A percentile compares a stretch with the other conserved stretches of the same genome.
These are phyloP conservation scores for Lipomyces sp. DNA, from an alignment of 805 yeast species.

Conservation along the genomic window DNA sequence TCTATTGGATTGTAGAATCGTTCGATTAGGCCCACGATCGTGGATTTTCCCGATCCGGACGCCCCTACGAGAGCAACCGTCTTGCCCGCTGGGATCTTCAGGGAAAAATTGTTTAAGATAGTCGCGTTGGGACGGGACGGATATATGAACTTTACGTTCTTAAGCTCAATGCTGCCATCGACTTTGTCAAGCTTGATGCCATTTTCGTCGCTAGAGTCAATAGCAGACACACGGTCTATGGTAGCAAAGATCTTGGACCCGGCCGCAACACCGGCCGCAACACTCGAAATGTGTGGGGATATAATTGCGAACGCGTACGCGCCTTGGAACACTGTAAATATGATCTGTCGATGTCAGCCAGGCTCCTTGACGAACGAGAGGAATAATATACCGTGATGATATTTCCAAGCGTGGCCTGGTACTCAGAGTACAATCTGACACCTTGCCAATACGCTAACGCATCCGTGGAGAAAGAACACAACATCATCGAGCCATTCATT, in stretches of 20 bases:
- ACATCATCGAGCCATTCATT: conserved; percentile 44
- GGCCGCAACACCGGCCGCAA: conserved; percentile 48
- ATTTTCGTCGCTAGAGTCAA: conserved; percentile 41
- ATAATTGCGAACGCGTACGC: conserved; percentile 49
- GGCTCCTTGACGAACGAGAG: neutral
- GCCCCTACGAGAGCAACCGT: conserved; percentile 95
- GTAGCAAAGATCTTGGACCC: conserved; percentile 48
- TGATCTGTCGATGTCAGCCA: conserved; percentile 8
- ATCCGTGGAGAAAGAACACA: conserved; percentile 37
- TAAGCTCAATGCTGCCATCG: conserved; percentile 73
- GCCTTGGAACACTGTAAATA: conserved; percentile 49
- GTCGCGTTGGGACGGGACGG: conserved; percentile 77
- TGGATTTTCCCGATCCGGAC: conserved; percentile 93
- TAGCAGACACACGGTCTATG: conserved; percentile 48
- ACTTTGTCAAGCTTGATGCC: conserved; percentile 41
- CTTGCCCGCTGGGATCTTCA: conserved; percentile 82
- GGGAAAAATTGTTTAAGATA: conserved; percentile 73
- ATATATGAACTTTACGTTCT: conserved; percentile 87
- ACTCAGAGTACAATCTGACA: conserved; percentile 34
- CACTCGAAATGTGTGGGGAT: conserved; percentile 48
- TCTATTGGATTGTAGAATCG: conserved; percentile 80
- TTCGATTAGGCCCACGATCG: conserved; percentile 79
- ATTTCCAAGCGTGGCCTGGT: conserved; percentile 31
- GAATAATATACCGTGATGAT: conserved; percentile 27
- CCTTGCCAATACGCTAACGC: conserved; percentile 44